Evolutionary conservation across 768 basidiomycete species (phyloP).

Genomic region (Crucibulum laeve): DNA sequence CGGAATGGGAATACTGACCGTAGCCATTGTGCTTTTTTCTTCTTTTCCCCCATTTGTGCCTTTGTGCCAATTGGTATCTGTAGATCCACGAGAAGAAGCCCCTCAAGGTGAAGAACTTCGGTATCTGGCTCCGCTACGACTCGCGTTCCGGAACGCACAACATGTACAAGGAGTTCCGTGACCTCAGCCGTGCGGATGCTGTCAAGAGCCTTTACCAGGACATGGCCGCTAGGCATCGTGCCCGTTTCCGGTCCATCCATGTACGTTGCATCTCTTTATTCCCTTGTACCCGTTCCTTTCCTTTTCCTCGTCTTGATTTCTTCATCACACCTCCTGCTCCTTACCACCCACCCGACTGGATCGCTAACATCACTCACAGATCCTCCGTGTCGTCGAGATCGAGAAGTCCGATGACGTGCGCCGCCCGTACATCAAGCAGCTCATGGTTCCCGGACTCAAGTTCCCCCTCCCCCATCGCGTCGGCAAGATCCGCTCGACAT

Average conservation of each 20-base stretch:
- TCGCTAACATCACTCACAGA: slow-evolving; percentile 38
- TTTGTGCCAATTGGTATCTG: slow-evolving; percentile 19
- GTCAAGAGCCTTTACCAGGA: slow-evolving; percentile 98
- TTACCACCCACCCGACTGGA: too few species aligned
- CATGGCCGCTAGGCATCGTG: slow-evolving; percentile 99
- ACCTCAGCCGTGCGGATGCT: slow-evolving; percentile 89
- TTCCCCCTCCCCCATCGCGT: slow-evolving; percentile 97
- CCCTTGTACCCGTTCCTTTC: background rate
- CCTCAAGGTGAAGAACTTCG: slow-evolving; percentile 99
- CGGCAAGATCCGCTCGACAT: slow-evolving; percentile 71
- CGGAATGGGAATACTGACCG: slow-evolving; percentile 64
- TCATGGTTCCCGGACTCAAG: slow-evolving; percentile 83
- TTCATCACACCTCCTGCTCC: too few species aligned
- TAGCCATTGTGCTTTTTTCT: slow-evolving; percentile 14
- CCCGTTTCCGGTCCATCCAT: slow-evolving; percentile 98
- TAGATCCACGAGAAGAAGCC: slow-evolving; percentile 99
- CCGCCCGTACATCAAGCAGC: slow-evolving; percentile 97
- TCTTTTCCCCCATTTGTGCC: slow-evolving; percentile 22
- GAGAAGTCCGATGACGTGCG: slow-evolving; percentile 89
- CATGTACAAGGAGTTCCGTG: slow-evolving; percentile 99
- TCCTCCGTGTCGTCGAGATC: slow-evolving; percentile 96
- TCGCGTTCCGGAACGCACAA: slow-evolving; percentile 99
- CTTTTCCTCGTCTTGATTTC: too few species aligned
- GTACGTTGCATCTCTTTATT: slow-evolving; percentile 38
- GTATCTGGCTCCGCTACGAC: slow-evolving; percentile 99